These are phyloP conservation scores for Citrullus colocynthis DNA, from an alignment of 306 rosid species.

Conservation along the genomic window DNA sequence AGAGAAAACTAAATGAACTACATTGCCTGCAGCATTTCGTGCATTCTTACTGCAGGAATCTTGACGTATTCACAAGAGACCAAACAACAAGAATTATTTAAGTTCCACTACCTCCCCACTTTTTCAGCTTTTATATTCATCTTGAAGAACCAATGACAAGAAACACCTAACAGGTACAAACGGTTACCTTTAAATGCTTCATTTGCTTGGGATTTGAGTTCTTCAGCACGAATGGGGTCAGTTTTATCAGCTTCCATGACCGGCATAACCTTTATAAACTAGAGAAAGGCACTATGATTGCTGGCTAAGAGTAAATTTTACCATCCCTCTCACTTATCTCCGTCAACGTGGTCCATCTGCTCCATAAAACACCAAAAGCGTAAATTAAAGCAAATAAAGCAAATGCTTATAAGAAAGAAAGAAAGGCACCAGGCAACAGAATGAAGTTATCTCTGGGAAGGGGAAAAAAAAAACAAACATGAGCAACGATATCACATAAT, in stretches of 20 bases:
- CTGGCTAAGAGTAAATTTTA: background rate
- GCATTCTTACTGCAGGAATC: background rate
- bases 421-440: background rate
- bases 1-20: background rate
- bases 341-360: conserved; percentile 8
- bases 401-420: background rate
- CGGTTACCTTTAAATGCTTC: conserved; percentile 73
- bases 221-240: conserved; percentile 59
- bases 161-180: background rate
- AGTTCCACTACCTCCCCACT: background rate
- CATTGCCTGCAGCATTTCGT: background rate
- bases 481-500: too few species aligned
- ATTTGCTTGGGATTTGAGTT: conserved; percentile 69
- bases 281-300: background rate
- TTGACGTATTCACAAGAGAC: background rate
- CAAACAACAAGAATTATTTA: background rate
- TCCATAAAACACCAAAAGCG: background rate
- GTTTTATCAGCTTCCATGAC: conserved; percentile 54
- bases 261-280: conserved; percentile 16
- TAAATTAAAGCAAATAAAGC: background rate
- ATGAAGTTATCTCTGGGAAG: background rate
- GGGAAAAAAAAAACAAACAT: too few species aligned
- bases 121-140: background rate
- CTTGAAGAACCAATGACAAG: background rate
- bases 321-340: background rate